Conservation (phyloP, 352 stramenopile species). For the Globisporangium acanthophoron region DNA sequence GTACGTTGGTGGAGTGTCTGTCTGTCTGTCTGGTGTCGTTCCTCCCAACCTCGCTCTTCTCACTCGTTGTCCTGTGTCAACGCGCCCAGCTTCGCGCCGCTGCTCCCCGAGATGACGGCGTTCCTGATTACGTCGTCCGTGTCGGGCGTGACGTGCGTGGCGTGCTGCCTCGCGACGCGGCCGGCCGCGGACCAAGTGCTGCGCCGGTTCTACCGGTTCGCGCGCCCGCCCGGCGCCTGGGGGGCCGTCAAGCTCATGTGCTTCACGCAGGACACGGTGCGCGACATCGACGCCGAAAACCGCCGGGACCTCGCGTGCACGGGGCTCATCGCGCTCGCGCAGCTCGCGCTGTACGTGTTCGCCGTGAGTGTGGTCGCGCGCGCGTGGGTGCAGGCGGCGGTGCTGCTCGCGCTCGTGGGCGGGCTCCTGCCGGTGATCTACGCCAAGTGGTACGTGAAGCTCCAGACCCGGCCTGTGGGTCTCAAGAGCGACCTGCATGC, state of each 20-base stretch:
- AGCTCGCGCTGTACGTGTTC: slow-evolving; percentile 60
- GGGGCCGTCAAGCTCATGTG: slow-evolving; percentile 50
- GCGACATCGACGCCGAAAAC: slow-evolving; percentile 59
- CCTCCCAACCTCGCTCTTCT: too few relatives aligned
- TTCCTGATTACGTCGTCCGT: slow-evolving; percentile 60
- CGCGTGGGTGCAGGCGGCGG: slow-evolving; percentile 47
- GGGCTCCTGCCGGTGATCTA: slow-evolving; percentile 53
- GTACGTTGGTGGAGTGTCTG: slow-evolving; percentile 24
- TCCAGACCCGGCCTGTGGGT: slow-evolving; percentile 50
- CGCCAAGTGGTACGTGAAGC: slow-evolving; percentile 71
- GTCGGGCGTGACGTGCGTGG: slow-evolving; percentile 38
- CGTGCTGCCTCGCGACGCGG: slow-evolving; percentile 33
- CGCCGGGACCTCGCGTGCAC: slow-evolving; percentile 55
- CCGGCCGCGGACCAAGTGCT: slow-evolving; percentile 43
- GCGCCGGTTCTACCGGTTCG: slow-evolving; percentile 63
- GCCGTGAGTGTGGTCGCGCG: slow-evolving; percentile 60
- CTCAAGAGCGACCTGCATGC: slow-evolving; percentile 39
- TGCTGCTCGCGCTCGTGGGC: slow-evolving; percentile 34
- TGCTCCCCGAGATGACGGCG: slow-evolving; percentile 44
- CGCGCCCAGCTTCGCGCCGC: slow-evolving; percentile 32
- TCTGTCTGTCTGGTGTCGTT: not conserved
- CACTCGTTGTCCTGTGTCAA: not conserved
- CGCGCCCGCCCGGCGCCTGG: slow-evolving; percentile 56
- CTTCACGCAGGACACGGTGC: slow-evolving; percentile 43
- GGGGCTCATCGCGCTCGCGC: slow-evolving; percentile 50